Evolutionary conservation across 2,329 filamentous ascomycete genomes (phyloP).

Genomic region (Apiospora malaysiana): DNA sequence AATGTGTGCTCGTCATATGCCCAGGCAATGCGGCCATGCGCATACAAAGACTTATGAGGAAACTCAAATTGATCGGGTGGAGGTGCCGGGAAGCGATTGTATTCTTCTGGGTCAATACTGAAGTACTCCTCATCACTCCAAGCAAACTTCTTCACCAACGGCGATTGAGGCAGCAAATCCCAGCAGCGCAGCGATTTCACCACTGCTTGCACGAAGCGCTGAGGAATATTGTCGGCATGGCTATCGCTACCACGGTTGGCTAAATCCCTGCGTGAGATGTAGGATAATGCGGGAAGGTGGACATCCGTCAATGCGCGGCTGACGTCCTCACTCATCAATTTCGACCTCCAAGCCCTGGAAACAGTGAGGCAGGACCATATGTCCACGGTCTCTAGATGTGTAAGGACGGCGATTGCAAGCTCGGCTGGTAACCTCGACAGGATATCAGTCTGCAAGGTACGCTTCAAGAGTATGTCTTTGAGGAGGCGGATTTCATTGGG

Average conservation of each 20-base stretch:
- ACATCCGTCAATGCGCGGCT: neutral
- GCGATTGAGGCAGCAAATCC: neutral
- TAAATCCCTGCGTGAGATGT: neutral
- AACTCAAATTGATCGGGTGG: neutral
- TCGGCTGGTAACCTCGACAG: conserved; percentile 10
- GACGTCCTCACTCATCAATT: conserved; percentile 8
- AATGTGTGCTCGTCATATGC: neutral
- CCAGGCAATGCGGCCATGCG: conserved; percentile 19
- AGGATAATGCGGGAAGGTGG: neutral
- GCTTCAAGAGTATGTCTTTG: neutral
- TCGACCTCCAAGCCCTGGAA: conserved; percentile 3
- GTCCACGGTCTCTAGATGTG: neutral
- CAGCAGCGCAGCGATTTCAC: neutral
- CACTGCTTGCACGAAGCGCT: neutral
- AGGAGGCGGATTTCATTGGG: conserved; percentile 8
- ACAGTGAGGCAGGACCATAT: conserved; percentile 7
- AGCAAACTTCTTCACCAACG: neutral
- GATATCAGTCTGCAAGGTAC: conserved; percentile 9
- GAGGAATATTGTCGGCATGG: neutral
- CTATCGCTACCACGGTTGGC: neutral
- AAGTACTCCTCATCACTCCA: neutral
- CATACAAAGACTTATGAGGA: neutral
- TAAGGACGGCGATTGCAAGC: neutral
- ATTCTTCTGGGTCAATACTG: neutral
- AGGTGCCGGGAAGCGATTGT: neutral